These are phyloP conservation scores for Incumbomyces lentus DNA, from an alignment of 2,329 filamentous ascomycete species.

Conservation along the genomic window DNA sequence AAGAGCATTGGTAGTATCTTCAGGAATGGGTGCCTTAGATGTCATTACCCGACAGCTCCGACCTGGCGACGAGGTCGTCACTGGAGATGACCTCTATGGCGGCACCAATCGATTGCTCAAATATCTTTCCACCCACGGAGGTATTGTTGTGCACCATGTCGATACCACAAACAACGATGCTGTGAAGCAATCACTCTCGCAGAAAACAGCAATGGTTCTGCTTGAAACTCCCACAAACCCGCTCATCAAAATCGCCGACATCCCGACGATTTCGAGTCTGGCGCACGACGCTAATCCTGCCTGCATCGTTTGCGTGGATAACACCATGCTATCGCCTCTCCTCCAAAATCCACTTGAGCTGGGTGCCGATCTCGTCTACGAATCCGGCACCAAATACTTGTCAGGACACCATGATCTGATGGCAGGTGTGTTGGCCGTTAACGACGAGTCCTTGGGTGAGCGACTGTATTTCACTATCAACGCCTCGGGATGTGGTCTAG, in stretches of 20 bases:
- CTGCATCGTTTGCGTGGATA: conserved; percentile 85
- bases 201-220: conserved; percentile 88
- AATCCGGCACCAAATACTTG: conserved; percentile 94
- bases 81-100: conserved; percentile 92
- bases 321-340: conserved; percentile 97
- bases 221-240: conserved; percentile 96
- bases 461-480: conserved; percentile 97
- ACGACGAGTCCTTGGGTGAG: conserved; percentile 70
- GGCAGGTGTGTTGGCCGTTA: conserved; percentile 91
- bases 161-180: conserved; percentile 74
- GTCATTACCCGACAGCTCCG: conserved; percentile 85
- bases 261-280: conserved; percentile 64
- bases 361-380: conserved; percentile 92
- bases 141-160: conserved; percentile 89
- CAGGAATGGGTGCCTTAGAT: conserved; percentile 93
- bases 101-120: conserved; percentile 89
- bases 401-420: conserved; percentile 98
- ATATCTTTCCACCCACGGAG: conserved; percentile 78
- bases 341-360: conserved; percentile 88
- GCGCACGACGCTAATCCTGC: conserved; percentile 68
- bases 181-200: conserved; percentile 57
- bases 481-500: conserved; percentile 82
- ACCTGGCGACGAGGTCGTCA: conserved; percentile 93
- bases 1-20: conserved; percentile 83
- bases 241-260: conserved; percentile 94